A percentile compares a stretch with the other conserved stretches of the same genome.
Conservation (phyloP, 306 rosid genomes). For the Ochetophila trinervis region DNA sequence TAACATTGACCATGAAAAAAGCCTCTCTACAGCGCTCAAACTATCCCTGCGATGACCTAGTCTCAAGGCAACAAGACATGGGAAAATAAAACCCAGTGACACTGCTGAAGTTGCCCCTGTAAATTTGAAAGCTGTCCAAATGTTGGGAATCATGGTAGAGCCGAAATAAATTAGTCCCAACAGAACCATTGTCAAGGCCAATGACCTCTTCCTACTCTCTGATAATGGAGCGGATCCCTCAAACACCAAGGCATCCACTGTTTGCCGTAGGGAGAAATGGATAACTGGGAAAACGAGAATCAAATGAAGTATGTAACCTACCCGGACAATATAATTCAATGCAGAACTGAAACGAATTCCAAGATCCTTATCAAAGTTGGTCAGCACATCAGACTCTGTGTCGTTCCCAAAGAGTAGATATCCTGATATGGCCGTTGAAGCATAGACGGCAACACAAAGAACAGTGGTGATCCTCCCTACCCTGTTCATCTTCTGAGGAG, state of each 20-base stretch:
- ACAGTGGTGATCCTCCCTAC: slow-evolving; percentile 84
- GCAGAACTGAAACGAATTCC: slow-evolving; percentile 76
- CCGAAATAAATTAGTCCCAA: slow-evolving; percentile 76
- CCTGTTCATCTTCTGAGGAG: slow-evolving; percentile 81
- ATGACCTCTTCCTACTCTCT: slow-evolving; percentile 75
- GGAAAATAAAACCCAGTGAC: slow-evolving; percentile 85
- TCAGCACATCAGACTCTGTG: slow-evolving; percentile 79
- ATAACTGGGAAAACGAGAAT: slow-evolving; percentile 91
- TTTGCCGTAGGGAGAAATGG: slow-evolving; percentile 86
- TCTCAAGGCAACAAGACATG: slow-evolving; percentile 67
- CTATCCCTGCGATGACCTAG: slow-evolving; percentile 41
- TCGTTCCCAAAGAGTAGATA: slow-evolving; percentile 81
- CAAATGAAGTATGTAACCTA: slow-evolving; percentile 91
- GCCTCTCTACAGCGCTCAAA: slow-evolving; percentile 50
- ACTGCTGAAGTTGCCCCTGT: slow-evolving; percentile 95
- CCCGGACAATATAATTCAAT: slow-evolving; percentile 67
- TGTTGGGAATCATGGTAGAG: slow-evolving; percentile 89
- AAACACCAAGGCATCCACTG: slow-evolving; percentile 69
- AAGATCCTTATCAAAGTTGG: slow-evolving; percentile 77
- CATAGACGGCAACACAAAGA: slow-evolving; percentile 70
- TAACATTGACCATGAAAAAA: slow-evolving; percentile 68
- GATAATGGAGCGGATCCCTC: slow-evolving; percentile 68
- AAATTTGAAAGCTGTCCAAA: slow-evolving; percentile 94
- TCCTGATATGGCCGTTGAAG: slow-evolving; percentile 73
- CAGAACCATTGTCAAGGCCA: slow-evolving; percentile 64